Base-by-base conservation (phyloP, 805 yeast genomes). In the Kuraishia borneana region DNA sequence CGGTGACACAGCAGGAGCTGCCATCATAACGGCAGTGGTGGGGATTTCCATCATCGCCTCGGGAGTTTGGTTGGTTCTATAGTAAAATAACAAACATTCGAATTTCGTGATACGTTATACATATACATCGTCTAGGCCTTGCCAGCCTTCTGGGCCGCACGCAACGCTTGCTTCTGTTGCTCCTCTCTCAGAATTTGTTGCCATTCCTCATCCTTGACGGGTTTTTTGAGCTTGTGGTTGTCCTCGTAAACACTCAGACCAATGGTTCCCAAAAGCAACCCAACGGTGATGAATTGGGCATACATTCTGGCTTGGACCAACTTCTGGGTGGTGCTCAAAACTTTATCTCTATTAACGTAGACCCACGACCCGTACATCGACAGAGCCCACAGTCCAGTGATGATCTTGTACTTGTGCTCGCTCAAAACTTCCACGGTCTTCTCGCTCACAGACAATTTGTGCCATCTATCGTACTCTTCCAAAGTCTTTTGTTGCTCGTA, bases 251-350 rank as follows among this genome's bases (percentile, higher is more conserved):
- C 68, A 30, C 77, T 65, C 43, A 78, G 58, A 34, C 76, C 75
- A 48, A 84, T 68, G 0, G 92, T 73, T 17, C 76, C 85, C 36
- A 83, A 56, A 42, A 83, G 59, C 40, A 83, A 59, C 8, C 70
- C 69, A 35, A 84, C 87, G 2, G 94, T 81, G 36, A 82, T 58
- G 42, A 80, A 83, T 56, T 84, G 94, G 8, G 94, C 94, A 51
- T 83, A 83, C 82, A 83, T 83, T 70, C 94, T 76, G 21, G 94
- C 94, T 52, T 80, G 88, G 22, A 81, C 92, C 32, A 82, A 73
- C 54, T 82, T 84, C 60, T 84, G 94, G 4, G 92, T 60, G 42
- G 65, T 69, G 36, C 83, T 71, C 79, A 84, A 70, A 51, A 76
- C 61, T 42, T 75, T 77, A 53, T 84, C 95, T 45, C 68, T 71